Base-by-base conservation (phyloP, 2,329 filamentous ascomycete species). In the Nemania abortiva region DNA sequence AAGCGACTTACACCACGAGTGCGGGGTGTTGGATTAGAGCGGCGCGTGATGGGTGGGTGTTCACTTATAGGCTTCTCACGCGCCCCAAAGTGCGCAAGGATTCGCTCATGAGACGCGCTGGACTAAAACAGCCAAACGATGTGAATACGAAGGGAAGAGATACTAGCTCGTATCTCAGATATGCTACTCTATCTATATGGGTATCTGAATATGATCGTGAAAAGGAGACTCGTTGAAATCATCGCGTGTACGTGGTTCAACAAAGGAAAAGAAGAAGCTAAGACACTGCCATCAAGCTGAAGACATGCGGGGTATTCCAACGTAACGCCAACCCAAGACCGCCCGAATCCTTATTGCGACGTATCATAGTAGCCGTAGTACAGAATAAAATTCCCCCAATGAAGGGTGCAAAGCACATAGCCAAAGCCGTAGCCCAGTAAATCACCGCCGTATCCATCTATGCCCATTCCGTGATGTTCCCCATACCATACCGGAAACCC, bases 1-100 rank as follows among this genome's bases (percentile, higher is more conserved):
- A 70, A 70, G 63, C 62, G 69, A 69, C 62, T 18, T 11, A 42
- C 37, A 57, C 57, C 68, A 69, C 66, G 66, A 63, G 69, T 45
- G 53, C 20, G 39, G 54, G 49, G 55, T 34, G 56, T 61, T 42
- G 3, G 31, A 56, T 45, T 63, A 50, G 24, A 61, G 11, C 31
- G 34, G 57, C 69, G 69, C 69, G 69, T 70, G 69, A 70, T 61
- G 50, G 47, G 20, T 34, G 47, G 45, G 65, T 58, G 57, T 65
- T 61, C 56, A 50, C 57, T 49, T 63, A 63, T 15, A 39, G 24
- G 18, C 27, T 29, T 52, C 62, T 69, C 69, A 70, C 62, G 69
- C 62, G 65, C 66, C 50, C 22, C 54, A 18, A 56, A 61, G 45
- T 31, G 37, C 31, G 29, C 42, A 55, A 47, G 49, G 65, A 65